Evolutionary conservation across 2,329 filamentous ascomycete genomes (phyloP), one percentile per base, ranked within the genome.

Genomic region (Fusarium metavorans): DNA sequence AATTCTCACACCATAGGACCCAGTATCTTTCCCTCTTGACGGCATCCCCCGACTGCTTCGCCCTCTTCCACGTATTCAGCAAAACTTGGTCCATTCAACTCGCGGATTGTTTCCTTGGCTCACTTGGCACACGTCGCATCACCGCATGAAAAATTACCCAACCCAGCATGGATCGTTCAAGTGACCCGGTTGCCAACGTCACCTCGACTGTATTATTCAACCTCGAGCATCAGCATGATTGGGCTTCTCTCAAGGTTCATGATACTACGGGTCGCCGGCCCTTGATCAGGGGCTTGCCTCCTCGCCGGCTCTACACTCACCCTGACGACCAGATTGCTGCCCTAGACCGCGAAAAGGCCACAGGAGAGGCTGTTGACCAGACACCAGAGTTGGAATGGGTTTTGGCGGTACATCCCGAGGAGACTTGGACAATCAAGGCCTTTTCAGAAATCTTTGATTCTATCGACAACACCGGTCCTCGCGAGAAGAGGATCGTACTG

Each of bases 271-370:
- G 79, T 54, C 78, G 80, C 11, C 88, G 93, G 23, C 90, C 91
- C 7, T 82, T 96, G 62, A 87, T 97, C 66, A 92, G 90, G 25
- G 94, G 94, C 30, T 84, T 95, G 5, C 93, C 94, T 2, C 93
- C 94, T 1, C 88, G 89, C 52, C 89, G 92, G 54, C 87, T 95
- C 48, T 96, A 97, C 82, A 86, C 94, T 61, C 93, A 97, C 79
- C 94, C 94, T 2, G 94, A 97, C 81, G 94, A 95, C 83, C 94
- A 96, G 83, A 91, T 94, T 74, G 91, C 90, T 73, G 88, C 93
- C 65, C 86, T 95, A 65, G 91, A 92, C 75, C 86, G 87, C 34
- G 90, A 91, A 73, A 86, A 87, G 73, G 82, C 84, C 14, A 84
- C 84, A 2, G 86, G 86, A 16, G 81, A 85, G 65, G 82, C 81